Base-by-base conservation (phyloP, 306 rosid genomes). In the Gastrolobium bilobum region DNA sequence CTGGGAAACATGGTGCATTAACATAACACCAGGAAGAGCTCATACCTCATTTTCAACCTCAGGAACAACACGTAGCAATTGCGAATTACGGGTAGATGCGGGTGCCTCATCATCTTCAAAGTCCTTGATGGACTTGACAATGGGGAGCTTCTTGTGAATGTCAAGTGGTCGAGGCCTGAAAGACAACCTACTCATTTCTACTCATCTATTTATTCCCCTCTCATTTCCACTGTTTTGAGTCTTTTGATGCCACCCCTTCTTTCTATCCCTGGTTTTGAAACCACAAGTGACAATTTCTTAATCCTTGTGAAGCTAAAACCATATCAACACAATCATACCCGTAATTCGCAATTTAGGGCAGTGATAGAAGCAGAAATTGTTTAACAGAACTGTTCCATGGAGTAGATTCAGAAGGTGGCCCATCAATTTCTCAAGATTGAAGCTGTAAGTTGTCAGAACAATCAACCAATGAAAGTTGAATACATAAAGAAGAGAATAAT, bases 111-210 rank as follows among this genome's bases (percentile, higher is more conserved):
- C 90, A 61, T 87, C 90, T 40, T 87, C 90, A 78, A 87, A 87
- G 69, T 87, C 90, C 85, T 84, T 87, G 52, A 87, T 5, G 59
- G 90, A 87, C 84, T 87, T 87, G 70, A 87, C 79, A 57, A 87
- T 87, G 67, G 90, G 90, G 65, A 87, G 87, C 88, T 87, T 87
- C 90, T 86, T 86, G 79, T 86, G 89, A 61, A 86, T 86, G 60
- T 86, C 89, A 72, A 86, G 89, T 65, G 89, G 89, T 39, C 87
- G 87, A 31, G 89, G 89, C 72, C 89, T 86, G 72, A 86, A 76
- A 76, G 89, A 86, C 71, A 86, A 59, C 62, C 89, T 86, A 86
- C 81, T 87, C 89, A 86, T 86, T 86, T 86, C 79, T 73, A 71
- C 74, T 79, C 71, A 79, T 75, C 70, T 62, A 59, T 31, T 51